Evolutionary conservation across 1,284 basidiomycete genomes (phyloP).

Genomic region (Rhodotorula sp.): DNA sequence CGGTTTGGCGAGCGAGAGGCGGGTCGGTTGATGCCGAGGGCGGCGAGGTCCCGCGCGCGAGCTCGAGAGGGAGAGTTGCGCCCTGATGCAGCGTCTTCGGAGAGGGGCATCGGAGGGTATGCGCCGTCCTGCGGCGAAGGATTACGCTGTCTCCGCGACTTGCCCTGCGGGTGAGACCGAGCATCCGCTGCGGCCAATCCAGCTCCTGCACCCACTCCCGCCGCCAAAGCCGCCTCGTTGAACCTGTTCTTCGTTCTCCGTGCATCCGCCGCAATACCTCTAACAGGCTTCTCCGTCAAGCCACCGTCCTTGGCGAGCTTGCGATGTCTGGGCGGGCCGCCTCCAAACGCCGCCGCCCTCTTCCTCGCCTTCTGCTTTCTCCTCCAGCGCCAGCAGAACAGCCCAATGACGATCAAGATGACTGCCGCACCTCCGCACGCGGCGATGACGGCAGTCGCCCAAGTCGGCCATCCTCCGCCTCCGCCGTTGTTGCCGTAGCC

Average conservation of each 20-base stretch:
- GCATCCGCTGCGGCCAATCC: neutral
- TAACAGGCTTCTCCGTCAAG: neutral
- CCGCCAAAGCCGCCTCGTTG: neutral
- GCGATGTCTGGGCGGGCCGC: neutral
- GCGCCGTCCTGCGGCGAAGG: neutral
- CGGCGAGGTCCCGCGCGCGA: conserved; percentile 7
- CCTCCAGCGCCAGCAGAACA: conserved; percentile 15
- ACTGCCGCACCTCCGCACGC: conserved; percentile 16
- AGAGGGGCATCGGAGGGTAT: neutral
- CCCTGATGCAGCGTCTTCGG: too few relatives aligned
- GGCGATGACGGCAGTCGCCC: conserved; percentile 33
- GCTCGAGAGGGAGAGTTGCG: neutral
- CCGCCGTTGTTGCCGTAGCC: conserved; percentile 2
- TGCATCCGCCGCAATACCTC: neutral
- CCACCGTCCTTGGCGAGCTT: neutral
- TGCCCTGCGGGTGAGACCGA: neutral
- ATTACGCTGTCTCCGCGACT: too few relatives aligned
- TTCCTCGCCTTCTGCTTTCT: conserved; percentile 11
- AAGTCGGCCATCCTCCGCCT: conserved; percentile 23
- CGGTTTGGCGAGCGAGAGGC: neutral
- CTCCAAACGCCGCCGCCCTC: neutral
- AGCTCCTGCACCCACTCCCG: neutral
- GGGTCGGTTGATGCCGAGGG: conserved; percentile 6
- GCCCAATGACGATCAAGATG: conserved; percentile 10
- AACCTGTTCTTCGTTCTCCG: neutral